Base-by-base conservation (phyloP, 371 early-diverging fungal genomes). In the Mortierella sp. region DNA sequence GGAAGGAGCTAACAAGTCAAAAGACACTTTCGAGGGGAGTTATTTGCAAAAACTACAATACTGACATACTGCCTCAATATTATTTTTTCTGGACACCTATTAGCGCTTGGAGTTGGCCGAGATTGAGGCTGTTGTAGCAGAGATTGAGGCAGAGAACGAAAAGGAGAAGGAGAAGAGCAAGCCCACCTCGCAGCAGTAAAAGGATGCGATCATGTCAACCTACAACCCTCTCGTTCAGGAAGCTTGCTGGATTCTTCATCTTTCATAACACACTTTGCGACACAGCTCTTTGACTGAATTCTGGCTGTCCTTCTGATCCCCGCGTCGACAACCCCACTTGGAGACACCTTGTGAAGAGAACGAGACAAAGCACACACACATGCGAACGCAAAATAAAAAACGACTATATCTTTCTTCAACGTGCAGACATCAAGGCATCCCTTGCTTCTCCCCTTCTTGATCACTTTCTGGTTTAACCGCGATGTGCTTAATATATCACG, bases 91-190 rank as follows among this genome's bases (percentile, higher is more conserved):
- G 21, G 3, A 50, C 50, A 14, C 16, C 45, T 31, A 21, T 50
- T 84, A 94, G 96, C 92, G 91, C 77, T 90, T 98, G 89, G 94
- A 92, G 57, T 86, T 93, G 34, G 91, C 92, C n/a, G 96, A 98
- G 87, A 94, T 98, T 57, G 98, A 98, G 83, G 91, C 84, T 5
- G 92, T 98, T 57, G 96, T 96, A 78, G 91, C 92, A 70, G 94
- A 94, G 79, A 98, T 99, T 82, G 98, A 98, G 89, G 93, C 94
- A 74, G 99, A 98, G 87, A 97, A 98, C 90, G 98, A 96, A 97
- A 97, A 90, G 97, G 96, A 82, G 94, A 96, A 89, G 93, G 85
- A 87, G 79, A 90, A 87, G 85, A 74, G 70, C 77, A 88, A 84
- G 87, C 79, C 87, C 19, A 3, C 78, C 31, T 26, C 80, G 26